A percentile compares a stretch with the other conserved stretches of the same genome.
These are phyloP conservation scores for Geotrichum aggregatum DNA, from an alignment of 1,139 yeast species.

Conservation along the genomic window DNA sequence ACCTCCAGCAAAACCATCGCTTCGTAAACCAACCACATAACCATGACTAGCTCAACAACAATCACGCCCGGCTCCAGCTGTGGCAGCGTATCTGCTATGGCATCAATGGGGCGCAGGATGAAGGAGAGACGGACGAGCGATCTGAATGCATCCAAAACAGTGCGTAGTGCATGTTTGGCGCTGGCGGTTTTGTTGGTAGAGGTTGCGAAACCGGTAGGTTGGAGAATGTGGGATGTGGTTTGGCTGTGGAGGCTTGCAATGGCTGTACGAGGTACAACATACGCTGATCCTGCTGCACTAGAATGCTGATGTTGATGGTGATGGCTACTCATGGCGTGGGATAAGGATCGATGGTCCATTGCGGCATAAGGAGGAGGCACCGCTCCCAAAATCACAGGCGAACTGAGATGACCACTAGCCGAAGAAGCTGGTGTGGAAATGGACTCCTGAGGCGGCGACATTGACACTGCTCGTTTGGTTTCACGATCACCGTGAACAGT, in stretches of 20 bases:
- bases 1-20: constrained; percentile 35
- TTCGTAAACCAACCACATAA: constrained; percentile 35
- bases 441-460: no score
- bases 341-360: no score
- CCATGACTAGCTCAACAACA: constrained; percentile 32
- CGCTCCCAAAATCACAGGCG: no score
- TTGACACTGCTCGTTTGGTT: no score
- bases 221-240: no score
- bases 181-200: no score
- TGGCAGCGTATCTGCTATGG: constrained; percentile 32
- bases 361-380: no score
- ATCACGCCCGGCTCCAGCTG: constrained; percentile 30
- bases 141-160: constrained; percentile 27
- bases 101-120: constrained; percentile 32
- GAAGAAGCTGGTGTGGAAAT: no score
- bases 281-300: neutral
- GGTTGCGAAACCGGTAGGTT: no score
- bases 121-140: constrained; percentile 29
- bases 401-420: no score
- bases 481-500: no score
- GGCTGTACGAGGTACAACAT: neutral
- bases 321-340: no score
- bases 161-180: neutral
- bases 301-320: neutral
- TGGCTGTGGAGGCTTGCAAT: neutral